Base-by-base conservation (phyloP, 2,329 filamentous ascomycete genomes). In the Thielaviopsis punctulata region DNA sequence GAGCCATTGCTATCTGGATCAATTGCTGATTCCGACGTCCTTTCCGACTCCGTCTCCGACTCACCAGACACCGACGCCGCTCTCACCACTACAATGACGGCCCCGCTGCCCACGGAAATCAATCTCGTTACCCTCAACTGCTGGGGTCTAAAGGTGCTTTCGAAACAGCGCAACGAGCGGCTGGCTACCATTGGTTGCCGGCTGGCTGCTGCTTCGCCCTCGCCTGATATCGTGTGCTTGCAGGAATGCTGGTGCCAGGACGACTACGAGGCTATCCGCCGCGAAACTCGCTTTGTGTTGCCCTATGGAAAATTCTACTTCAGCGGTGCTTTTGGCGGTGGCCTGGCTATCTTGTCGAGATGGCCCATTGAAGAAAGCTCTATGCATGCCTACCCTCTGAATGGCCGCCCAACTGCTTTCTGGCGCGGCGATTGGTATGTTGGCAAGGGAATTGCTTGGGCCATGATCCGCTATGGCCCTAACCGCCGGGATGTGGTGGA, bases 371-470 rank as follows among this genome's bases (percentile, higher is more conserved):
- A 86, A 60, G 85, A 94, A 69, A 89, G 82, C 65, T 80, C 75
- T 61, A 94, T 96, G 87, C 75, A 79, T 58, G 74, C 73, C 3
- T 98, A 95, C 63, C 80, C 87, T n/a, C 74, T 98, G 51, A 95
- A 95, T 64, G 92, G 92, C 18, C 77, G 90, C 18, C 92, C 92
- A 5, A 90, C 88, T 9, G 90, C 90, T 4, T 95, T 96, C 67
- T 95, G 84, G 68, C 75, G 90, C 55, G 92, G 92, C 10, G 90
- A 96, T 65, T 96, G 90, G 87, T 96, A 81, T 62, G 89, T 95
- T 9, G 92, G 92, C 0, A 96, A 96, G 64, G 92, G 92, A 15
- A 80, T 96, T 43, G 92, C 90, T 6, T 84, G 78, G 62, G 90
- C 90, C 2, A 76, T 77, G 57, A 83, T 96, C 59, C 73, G 84